These are phyloP conservation scores for Geotrichum carabidarum DNA, from an alignment of 1,139 yeast genomes.

Conservation along the genomic window DNA sequence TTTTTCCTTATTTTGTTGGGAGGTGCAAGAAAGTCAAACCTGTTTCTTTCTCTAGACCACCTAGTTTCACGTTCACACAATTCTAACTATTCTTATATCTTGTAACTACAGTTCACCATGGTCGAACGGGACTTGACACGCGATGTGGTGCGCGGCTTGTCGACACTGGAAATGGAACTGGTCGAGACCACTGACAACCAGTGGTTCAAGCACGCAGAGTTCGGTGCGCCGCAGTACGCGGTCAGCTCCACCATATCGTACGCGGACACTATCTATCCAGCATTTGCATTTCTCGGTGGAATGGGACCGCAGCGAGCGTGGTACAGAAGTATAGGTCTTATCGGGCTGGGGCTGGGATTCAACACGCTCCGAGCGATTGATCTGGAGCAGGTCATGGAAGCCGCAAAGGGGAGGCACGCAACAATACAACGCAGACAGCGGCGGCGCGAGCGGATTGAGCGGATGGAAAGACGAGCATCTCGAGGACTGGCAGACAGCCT, in stretches of 20 bases:
- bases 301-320: slow-evolving; percentile 28
- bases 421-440: slow-evolving; percentile 13
- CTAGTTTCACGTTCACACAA: background rate
- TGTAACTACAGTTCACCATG: background rate
- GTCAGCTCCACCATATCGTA: slow-evolving; percentile 31
- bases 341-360: slow-evolving; percentile 38
- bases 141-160: slow-evolving; percentile 37
- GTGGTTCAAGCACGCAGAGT: slow-evolving; percentile 31
- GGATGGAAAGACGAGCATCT: slow-evolving; percentile 9
- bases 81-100: background rate
- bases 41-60: background rate
- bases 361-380: slow-evolving; percentile 26
- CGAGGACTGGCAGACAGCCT: slow-evolving; percentile 11
- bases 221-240: slow-evolving; percentile 18
- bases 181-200: slow-evolving; percentile 30
- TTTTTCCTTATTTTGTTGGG: slow-evolving; percentile 2
- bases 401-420: slow-evolving; percentile 6
- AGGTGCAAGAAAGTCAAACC: background rate
- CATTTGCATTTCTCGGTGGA: slow-evolving; percentile 37
- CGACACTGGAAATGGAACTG: slow-evolving; percentile 39
- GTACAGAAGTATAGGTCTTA: slow-evolving; percentile 28
- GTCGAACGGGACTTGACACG: slow-evolving; percentile 27
- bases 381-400: slow-evolving; percentile 7
- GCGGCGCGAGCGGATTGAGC: slow-evolving; percentile 11
- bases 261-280: slow-evolving; percentile 40